A percentile compares a stretch with the other conserved stretches of the same genome.
Conservation (phyloP, 2,329 filamentous ascomycete genomes). For the Amesomyces nigricolor region DNA sequence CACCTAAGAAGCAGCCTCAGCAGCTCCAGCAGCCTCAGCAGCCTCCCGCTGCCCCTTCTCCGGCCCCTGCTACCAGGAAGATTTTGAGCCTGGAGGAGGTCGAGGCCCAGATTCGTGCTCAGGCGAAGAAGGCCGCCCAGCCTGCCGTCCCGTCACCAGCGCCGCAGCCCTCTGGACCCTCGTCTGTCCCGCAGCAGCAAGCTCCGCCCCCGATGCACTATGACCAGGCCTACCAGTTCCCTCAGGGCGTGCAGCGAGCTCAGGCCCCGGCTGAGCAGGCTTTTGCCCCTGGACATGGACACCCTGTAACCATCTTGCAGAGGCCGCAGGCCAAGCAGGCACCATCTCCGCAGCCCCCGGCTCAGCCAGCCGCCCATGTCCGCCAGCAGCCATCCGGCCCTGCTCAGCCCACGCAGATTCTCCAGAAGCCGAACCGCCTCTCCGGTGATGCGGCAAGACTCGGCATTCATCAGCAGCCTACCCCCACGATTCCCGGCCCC, state of each 20-base stretch:
- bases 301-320: conserved; percentile 52
- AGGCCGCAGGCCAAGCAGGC: conserved; percentile 44
- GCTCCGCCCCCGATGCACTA: conserved; percentile 27
- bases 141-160: conserved; percentile 31
- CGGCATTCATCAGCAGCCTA: conserved; percentile 29
- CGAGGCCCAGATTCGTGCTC: conserved; percentile 81
- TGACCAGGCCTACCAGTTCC: conserved; percentile 23
- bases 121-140: conserved; percentile 49
- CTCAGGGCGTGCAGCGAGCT: conserved; percentile 10
- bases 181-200: conserved; percentile 29
- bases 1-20: conserved; percentile 49
- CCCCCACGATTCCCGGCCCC: conserved; percentile 27
- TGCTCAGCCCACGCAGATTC: conserved; percentile 63
- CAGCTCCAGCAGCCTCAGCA: conserved; percentile 36
- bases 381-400: conserved; percentile 32
- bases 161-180: conserved; percentile 5
- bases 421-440: conserved; percentile 71
- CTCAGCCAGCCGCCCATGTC: conserved; percentile 28
- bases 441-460: conserved; percentile 42
- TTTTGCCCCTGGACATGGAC: conserved; percentile 36
- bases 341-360: conserved; percentile 31
- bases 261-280: conserved; percentile 22
- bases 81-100: conserved; percentile 97
- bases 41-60: conserved; percentile 33
- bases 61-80: conserved; percentile 52